phyloP scores from a whole-genome alignment of 257 asterid species.

The Petunia secreta region DNA sequence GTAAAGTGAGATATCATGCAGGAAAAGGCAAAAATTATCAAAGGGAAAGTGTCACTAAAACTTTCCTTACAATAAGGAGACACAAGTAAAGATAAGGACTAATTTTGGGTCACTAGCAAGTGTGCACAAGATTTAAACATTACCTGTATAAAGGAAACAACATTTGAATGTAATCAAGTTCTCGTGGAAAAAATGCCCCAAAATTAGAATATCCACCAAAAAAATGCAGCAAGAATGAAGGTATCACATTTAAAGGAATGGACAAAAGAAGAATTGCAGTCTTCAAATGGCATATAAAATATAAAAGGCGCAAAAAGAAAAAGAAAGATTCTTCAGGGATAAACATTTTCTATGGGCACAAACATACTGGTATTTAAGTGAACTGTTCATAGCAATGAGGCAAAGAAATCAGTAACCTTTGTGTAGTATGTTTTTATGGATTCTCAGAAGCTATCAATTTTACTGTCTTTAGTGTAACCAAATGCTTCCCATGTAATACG shows the following conservation, averaged over 20 bases:
- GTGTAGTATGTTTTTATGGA: background rate
- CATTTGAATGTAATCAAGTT: background rate
- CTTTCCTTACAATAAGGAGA: background rate
- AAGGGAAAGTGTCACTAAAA: background rate
- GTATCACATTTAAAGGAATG: background rate
- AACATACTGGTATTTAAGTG: background rate
- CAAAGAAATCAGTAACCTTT: background rate
- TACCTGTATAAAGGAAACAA: background rate
- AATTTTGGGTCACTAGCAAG: background rate
- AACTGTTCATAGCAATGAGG: background rate
- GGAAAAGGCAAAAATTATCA: background rate
- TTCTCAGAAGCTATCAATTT: background rate
- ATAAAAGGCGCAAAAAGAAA: background rate
- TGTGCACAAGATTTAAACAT: background rate
- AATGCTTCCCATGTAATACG: background rate
- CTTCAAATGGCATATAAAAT: background rate
- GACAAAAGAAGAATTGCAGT: background rate
- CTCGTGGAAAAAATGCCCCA: background rate
- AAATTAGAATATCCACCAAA: constrained; percentile 1
- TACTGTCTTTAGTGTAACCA: constrained; percentile 6
- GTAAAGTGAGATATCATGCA: background rate
- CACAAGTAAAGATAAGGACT: background rate
- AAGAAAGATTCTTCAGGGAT: background rate
- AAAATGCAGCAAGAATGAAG: background rate
- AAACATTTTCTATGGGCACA: background rate